Conservation (phyloP, 2,329 filamentous ascomycete genomes). For the Aschersonia sp. region DNA sequence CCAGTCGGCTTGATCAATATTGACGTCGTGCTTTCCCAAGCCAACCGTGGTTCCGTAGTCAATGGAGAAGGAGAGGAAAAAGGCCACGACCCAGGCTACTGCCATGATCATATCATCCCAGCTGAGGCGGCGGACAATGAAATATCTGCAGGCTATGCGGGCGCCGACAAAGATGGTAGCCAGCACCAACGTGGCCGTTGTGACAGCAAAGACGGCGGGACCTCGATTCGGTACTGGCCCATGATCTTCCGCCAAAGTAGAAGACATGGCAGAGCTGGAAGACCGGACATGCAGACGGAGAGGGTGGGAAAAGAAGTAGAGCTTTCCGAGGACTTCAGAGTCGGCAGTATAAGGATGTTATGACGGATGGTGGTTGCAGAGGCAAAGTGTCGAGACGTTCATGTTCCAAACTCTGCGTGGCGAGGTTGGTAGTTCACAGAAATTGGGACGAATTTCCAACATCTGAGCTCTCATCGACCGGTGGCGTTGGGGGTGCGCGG, state of each 20-base stretch:
- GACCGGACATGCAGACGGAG: constrained; percentile 2
- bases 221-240: constrained; percentile 32
- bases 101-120: constrained; percentile 75
- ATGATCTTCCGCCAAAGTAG: constrained; percentile 2
- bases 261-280: constrained; percentile 4
- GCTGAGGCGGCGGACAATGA: constrained; percentile 56
- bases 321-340: background rate
- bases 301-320: background rate
- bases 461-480: background rate
- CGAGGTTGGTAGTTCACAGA: background rate
- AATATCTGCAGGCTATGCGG: constrained; percentile 57
- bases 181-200: constrained; percentile 52
- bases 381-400: background rate
- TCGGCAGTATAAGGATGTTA: too few species aligned
- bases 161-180: constrained; percentile 63
- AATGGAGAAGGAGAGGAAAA: constrained; percentile 54
- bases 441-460: background rate
- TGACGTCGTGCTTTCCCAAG: constrained; percentile 49
- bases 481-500: too few species aligned
- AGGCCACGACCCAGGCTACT: constrained; percentile 59
- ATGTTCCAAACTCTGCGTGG: background rate
- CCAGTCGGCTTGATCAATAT: constrained; percentile 39
- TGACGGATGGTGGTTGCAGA: background rate
- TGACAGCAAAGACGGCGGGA: constrained; percentile 53
- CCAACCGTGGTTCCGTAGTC: constrained; percentile 49